A percentile compares a stretch with the other conserved stretches of the same genome.
phyloP scores from a whole-genome alignment of 495 filamentous ascomycete genomes.

The Penicillium coffeae region DNA sequence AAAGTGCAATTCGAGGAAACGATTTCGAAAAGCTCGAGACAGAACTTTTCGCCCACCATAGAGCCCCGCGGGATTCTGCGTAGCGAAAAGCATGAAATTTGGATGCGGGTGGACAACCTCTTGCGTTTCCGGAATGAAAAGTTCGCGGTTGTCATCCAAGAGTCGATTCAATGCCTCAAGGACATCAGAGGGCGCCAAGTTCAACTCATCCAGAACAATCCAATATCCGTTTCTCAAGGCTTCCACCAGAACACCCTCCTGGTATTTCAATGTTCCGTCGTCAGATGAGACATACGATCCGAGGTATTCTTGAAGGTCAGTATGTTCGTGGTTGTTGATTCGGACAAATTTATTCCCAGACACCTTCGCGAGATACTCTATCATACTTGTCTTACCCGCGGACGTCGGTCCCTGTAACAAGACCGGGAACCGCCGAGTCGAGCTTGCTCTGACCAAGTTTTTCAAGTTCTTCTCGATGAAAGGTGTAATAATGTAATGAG shows the following conservation, averaged over 20 bases:
- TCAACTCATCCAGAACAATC: conserved; percentile 97
- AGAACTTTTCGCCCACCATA: conserved; percentile 93
- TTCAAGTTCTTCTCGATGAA: conserved; percentile 91
- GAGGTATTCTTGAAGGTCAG: conserved; percentile 95
- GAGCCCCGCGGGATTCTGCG: conserved; percentile 92
- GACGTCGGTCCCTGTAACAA: conserved; percentile 97
- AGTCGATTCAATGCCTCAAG: conserved; percentile 92
- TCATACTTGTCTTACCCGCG: conserved; percentile 97
- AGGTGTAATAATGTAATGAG: conserved; percentile 93
- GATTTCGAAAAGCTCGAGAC: conserved; percentile 91
- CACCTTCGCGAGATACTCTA: conserved; percentile 92
- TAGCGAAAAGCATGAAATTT: conserved; percentile 99
- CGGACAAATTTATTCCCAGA: conserved; percentile 96
- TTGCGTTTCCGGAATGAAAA: conserved; percentile 95
- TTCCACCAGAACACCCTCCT: conserved; percentile 91
- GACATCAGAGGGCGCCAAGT: conserved; percentile 93
- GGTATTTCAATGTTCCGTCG: conserved; percentile 80
- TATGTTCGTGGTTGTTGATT: conserved; percentile 99
- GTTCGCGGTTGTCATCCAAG: conserved; percentile 95
- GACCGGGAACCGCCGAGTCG: conserved; percentile 86
- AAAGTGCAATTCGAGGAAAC: conserved; percentile 96
- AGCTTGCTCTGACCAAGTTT: conserved; percentile 88
- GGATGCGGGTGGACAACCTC: conserved; percentile 85
- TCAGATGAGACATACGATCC: conserved; percentile 86
- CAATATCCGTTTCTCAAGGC: conserved; percentile 90